A percentile compares a stretch with the other conserved stretches of the same genome.
phyloP scores from a whole-genome alignment of 495 filamentous ascomycete genomes.

The Extremus antarcticus region DNA sequence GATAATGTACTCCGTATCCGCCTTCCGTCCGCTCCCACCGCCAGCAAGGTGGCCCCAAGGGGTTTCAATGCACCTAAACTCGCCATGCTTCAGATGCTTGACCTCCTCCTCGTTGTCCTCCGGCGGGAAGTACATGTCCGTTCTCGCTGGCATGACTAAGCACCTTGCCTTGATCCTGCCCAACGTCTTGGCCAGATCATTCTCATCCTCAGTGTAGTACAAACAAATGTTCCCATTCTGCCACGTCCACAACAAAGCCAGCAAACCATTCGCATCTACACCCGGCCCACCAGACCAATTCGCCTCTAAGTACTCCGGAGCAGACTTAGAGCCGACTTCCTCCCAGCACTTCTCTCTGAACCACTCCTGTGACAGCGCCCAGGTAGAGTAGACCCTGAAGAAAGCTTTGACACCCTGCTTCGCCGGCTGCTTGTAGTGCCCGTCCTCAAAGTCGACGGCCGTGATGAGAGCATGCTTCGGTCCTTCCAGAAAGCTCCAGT shows the following conservation, averaged over 20 bases:
- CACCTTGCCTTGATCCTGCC: constrained; percentile 30
- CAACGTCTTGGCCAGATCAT: constrained; percentile 33
- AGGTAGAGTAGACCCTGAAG: constrained; percentile 34
- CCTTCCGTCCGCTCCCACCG: constrained; percentile 29
- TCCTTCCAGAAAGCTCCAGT: constrained; percentile 40
- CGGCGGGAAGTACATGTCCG: constrained; percentile 38
- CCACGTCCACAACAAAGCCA: constrained; percentile 36
- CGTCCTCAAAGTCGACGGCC: constrained; percentile 34
- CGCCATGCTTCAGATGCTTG: constrained; percentile 30
- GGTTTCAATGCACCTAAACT: constrained; percentile 33
- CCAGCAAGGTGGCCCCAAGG: constrained; percentile 41
- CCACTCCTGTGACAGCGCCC: constrained; percentile 36
- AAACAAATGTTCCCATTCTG: constrained; percentile 35
- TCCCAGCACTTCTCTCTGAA: constrained; percentile 33
- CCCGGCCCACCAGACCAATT: constrained; percentile 22
- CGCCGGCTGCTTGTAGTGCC: constrained; percentile 26
- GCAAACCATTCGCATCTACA: constrained; percentile 37
- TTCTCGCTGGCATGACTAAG: constrained; percentile 36
- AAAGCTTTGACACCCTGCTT: constrained; percentile 33
- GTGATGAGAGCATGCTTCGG: constrained; percentile 33
- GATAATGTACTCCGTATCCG: constrained; percentile 31
- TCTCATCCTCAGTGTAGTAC: constrained; percentile 24
- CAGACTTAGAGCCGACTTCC: constrained; percentile 26
- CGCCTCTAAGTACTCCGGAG: constrained; percentile 31
- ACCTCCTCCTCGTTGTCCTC: constrained; percentile 37